A percentile compares a stretch with the other conserved stretches of the same genome.
Evolutionary conservation across 2,329 filamentous ascomycete species (phyloP).

Genomic region (Neobulgaria alba): DNA sequence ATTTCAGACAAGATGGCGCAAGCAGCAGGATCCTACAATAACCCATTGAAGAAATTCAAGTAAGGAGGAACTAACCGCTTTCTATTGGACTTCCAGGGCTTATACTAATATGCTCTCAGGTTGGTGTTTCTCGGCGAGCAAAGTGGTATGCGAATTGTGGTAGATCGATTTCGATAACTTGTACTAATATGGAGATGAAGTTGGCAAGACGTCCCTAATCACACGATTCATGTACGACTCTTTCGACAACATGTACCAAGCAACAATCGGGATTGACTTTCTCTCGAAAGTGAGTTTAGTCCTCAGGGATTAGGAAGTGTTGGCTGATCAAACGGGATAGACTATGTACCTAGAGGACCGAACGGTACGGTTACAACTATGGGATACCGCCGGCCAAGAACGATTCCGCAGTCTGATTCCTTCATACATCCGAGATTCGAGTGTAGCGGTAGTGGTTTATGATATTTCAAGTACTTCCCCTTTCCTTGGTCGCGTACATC

Average conservation of each 20-base stretch:
- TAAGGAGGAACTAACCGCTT: constrained; percentile 36
- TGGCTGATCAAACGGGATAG: constrained; percentile 35
- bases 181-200: constrained; percentile 40
- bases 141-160: constrained; percentile 62
- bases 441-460: constrained; percentile 96
- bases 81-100: neutral
- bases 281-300: constrained; percentile 73
- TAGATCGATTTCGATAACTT: constrained; percentile 7
- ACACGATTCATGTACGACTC: constrained; percentile 99
- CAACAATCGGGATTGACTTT: constrained; percentile 98
- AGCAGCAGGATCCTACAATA: constrained; percentile 84
- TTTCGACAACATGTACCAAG: constrained; percentile 99
- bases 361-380: constrained; percentile 92
- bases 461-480: constrained; percentile 73
- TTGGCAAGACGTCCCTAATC: constrained; percentile 97
- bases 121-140: constrained; percentile 97
- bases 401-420: constrained; percentile 95
- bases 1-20: constrained; percentile 62
- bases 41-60: constrained; percentile 99
- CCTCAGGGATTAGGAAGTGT: constrained; percentile 2
- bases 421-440: constrained; percentile 96
- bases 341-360: constrained; percentile 99
- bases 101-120: constrained; percentile 39
- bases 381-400: constrained; percentile 98
- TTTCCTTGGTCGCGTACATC: neutral